Conservation (phyloP, 768 basidiomycete genomes). For the Hirschioporus abietinus region DNA sequence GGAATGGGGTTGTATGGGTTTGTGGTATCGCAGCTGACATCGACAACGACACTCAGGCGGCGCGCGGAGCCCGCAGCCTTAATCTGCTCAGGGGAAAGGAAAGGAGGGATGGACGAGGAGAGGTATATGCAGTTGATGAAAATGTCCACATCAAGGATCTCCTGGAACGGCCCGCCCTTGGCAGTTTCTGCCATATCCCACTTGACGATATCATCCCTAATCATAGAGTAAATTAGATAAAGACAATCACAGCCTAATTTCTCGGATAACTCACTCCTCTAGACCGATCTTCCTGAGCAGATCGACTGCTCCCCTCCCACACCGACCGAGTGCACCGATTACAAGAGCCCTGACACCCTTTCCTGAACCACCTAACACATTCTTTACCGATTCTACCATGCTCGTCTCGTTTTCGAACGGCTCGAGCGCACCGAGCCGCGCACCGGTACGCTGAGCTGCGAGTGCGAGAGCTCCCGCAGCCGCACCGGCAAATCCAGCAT, state of each 20-base stretch:
- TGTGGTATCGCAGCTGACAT: conserved; percentile 98
- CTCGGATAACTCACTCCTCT: conserved; percentile 61
- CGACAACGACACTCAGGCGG: conserved; percentile 78
- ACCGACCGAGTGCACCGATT: conserved; percentile 93
- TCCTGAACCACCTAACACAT: conserved; percentile 57
- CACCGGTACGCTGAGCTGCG: conserved; percentile 59
- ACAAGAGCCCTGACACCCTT: conserved; percentile 82
- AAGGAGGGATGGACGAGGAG: conserved; percentile 77
- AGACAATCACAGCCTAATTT: not conserved
- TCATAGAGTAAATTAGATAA: not conserved
- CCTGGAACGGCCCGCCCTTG: conserved; percentile 92
- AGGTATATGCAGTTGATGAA: conserved; percentile 99
- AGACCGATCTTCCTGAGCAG: conserved; percentile 96
- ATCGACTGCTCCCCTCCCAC: conserved; percentile 92
- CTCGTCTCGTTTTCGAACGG: conserved; percentile 81
- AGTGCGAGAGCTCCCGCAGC: conserved; percentile 84
- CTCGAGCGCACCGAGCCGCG: conserved; percentile 59
- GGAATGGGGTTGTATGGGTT: conserved; percentile 98
- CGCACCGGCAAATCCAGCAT: conserved; percentile 95
- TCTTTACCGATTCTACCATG: conserved; percentile 75
- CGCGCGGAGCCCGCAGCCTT: conserved; percentile 63
- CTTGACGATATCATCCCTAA: conserved; percentile 88
- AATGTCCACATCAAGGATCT: conserved; percentile 94
- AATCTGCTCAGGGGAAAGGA: conserved; percentile 69
- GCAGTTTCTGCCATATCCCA: conserved; percentile 98